phyloP scores from a whole-genome alignment of 192 early-diverging fungal genomes.

The Mortierella hygrophila region DNA sequence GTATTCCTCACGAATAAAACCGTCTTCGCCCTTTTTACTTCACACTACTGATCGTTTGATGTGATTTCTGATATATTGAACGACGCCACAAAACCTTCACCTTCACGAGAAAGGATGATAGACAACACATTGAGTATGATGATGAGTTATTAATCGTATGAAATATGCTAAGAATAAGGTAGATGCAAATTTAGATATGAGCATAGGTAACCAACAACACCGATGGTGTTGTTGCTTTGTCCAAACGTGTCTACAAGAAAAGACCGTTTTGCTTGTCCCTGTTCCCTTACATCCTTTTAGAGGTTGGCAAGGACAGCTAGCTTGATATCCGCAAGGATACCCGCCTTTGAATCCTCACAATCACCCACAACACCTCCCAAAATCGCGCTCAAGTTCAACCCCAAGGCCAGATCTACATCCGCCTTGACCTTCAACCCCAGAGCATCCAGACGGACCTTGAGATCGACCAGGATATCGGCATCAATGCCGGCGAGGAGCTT shows the following conservation, averaged over 20 bases:
- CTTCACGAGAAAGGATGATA: background rate
- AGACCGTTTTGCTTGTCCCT: background rate
- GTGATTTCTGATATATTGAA: too few relatives aligned
- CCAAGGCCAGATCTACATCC: constrained; percentile 4
- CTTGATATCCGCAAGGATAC: constrained; percentile 2
- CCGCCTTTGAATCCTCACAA: constrained; percentile 4
- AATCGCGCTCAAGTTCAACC: constrained; percentile 10
- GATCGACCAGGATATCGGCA: constrained; percentile 15
- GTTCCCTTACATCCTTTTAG: background rate
- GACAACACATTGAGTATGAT: background rate
- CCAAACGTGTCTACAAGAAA: background rate
- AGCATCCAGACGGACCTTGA: constrained; percentile 4
- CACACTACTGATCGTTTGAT: too few relatives aligned
- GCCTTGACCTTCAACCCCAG: constrained; percentile 22
- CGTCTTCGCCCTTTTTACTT: too few relatives aligned
- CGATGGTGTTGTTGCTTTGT: background rate
- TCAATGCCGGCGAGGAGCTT: constrained; percentile 12
- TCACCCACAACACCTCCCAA: constrained; percentile 1
- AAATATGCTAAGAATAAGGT: background rate
- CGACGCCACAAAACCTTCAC: too few relatives aligned
- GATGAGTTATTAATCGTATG: background rate
- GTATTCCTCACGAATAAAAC: too few relatives aligned
- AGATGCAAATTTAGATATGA: background rate
- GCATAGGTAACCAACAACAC: background rate
- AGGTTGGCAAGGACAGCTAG: constrained; percentile 1